Evolutionary conservation across 345 rosid species (phyloP), one percentile per base, ranked within the genome.

Genomic region (Eucalyptus guilfoylei): DNA sequence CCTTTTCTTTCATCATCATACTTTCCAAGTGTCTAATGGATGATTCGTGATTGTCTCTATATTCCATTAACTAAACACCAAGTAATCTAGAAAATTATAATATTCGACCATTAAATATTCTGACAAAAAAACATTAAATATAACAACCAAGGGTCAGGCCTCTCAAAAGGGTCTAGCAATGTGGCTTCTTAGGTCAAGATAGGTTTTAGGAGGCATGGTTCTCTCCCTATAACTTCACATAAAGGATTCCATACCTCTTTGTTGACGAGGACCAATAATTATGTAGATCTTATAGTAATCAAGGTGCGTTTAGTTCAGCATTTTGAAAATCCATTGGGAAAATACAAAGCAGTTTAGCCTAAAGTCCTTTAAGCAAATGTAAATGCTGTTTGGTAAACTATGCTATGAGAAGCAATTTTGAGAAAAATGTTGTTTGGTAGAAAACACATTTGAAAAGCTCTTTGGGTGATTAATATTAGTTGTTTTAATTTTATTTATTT

Each of bases 401-500:
- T 49, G 52, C 0, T 49, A 15, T 49, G 19, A 49, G 1, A 49
- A 49, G 0, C 1, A 49, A 49, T 0, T 49, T 49, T 14, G 19
- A 49, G 0, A 49, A 15, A 49, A 49, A 49, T 49, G 1, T 0
- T 0, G 19, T 49, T 49, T 15, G 52, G 1, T 6, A 49, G 1
- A 49, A 49, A 49, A 49, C 3, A 49, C 8, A 49, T 49, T 49
- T 15, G 8, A 49, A 49, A 15, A 49, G 3, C 3, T 49, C 1
- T 15, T 15, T 15, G 0, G 8, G 1, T 15, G 0, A 49, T 49
- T 15, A 49, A 49, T 49, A 49, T 49, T 49, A 49, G 3, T 49
- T 49, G 0, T 49, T 15, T 49, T 1, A 49, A 15, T 49, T 49
- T 49, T 5, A 49, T 49, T 14, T 49, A 5, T 49, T 14, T 49